phyloP scores from a whole-genome alignment of 2,329 filamentous ascomycete species.

The Monosporascus sp. region DNA sequence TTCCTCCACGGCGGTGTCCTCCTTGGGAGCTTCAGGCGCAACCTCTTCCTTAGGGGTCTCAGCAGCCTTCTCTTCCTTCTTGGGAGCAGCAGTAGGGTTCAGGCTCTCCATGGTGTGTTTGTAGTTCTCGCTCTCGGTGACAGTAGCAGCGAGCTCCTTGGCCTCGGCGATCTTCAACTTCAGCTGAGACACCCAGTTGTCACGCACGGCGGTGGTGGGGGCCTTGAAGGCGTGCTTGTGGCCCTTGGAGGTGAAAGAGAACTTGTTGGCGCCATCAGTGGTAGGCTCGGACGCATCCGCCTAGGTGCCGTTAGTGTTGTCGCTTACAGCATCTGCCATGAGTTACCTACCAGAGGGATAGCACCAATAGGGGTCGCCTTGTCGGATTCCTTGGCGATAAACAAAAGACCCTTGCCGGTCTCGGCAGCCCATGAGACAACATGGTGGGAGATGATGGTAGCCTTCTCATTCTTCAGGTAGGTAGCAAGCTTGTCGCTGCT shows the following conservation, averaged over 20 bases:
- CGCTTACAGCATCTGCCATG: background rate
- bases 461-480: conserved; percentile 88
- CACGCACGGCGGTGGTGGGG: conserved; percentile 65
- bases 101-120: conserved; percentile 75
- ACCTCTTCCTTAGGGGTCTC: conserved; percentile 31
- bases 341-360: conserved; percentile 69
- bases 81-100: conserved; percentile 40
- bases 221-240: conserved; percentile 97
- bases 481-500: conserved; percentile 66
- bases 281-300: conserved; percentile 63
- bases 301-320: conserved; percentile 32
- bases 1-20: conserved; percentile 26
- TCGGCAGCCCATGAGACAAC: conserved; percentile 84
- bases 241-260: conserved; percentile 76
- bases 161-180: conserved; percentile 80
- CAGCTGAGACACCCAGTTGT: conserved; percentile 84
- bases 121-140: conserved; percentile 79
- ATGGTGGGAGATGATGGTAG: conserved; percentile 65
- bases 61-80: conserved; percentile 40
- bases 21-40: conserved; percentile 27
- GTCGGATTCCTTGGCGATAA: conserved; percentile 81
- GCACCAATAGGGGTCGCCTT: conserved; percentile 76
- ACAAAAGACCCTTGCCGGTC: conserved; percentile 92
- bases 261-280: conserved; percentile 72
- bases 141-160: conserved; percentile 68